Conservation (phyloP, 1,284 basidiomycete genomes). For the Ustilago esculenta region DNA sequence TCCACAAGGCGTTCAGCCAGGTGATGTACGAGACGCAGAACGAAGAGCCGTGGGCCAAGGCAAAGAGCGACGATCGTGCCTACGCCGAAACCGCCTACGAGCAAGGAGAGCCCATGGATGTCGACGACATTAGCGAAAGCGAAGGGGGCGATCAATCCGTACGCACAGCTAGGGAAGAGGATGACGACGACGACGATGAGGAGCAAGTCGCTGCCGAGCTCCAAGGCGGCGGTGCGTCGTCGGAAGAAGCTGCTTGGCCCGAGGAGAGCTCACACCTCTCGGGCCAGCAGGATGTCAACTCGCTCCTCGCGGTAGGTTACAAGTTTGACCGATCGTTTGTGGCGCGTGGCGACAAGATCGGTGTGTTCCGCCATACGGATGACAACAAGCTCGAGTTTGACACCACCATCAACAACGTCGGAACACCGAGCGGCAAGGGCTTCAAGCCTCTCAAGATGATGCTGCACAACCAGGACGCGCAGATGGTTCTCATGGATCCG, state of each 20-base stretch:
- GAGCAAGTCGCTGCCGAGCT: constrained; percentile 71
- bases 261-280: constrained; percentile 44
- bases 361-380: constrained; percentile 88
- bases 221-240: constrained; percentile 16
- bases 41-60: constrained; percentile 78
- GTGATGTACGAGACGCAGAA: constrained; percentile 86
- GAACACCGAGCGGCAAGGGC: constrained; percentile 81
- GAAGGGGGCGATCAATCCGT: constrained; percentile 49
- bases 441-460: constrained; percentile 91
- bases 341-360: constrained; percentile 92
- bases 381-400: constrained; percentile 84
- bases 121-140: constrained; percentile 54
- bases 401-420: constrained; percentile 85
- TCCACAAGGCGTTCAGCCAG: constrained; percentile 77
- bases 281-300: constrained; percentile 72
- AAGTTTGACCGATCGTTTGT: constrained; percentile 96
- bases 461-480: constrained; percentile 95
- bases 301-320: constrained; percentile 92
- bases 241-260: constrained; percentile 28
- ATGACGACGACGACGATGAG: constrained; percentile 70
- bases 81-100: constrained; percentile 74
- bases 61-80: constrained; percentile 72
- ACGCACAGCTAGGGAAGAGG: constrained; percentile 62
- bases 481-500: constrained; percentile 93
- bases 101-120: constrained; percentile 82